Percentiles rank a stretch among this genome's conserved stretches.
Evolutionary conservation across 2,329 filamentous ascomycete species (phyloP).

Genomic region (Exophiala mesophila): DNA sequence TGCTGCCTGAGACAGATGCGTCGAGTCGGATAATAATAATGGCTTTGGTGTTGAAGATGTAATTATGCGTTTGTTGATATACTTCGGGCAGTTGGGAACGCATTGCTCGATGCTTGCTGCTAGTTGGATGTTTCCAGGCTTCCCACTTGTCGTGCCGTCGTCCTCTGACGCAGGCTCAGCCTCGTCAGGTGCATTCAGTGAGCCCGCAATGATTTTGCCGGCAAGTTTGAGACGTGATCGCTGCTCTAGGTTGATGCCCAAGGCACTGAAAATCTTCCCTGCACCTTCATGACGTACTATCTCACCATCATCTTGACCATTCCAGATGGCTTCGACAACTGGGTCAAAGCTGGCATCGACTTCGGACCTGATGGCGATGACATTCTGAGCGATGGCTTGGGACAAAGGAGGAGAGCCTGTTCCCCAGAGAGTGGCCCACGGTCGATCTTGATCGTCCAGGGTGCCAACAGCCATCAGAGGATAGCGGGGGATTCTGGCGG

Average conservation of each 20-base stretch:
- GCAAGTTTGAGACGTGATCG: slow-evolving; percentile 69
- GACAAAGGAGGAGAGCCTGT: slow-evolving; percentile 63
- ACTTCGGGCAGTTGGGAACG: slow-evolving; percentile 59
- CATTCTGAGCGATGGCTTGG: slow-evolving; percentile 52
- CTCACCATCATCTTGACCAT: slow-evolving; percentile 41
- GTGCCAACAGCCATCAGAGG: slow-evolving; percentile 70
- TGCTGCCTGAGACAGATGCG: slow-evolving; percentile 51
- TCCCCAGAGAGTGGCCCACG: slow-evolving; percentile 78
- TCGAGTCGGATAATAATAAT: slow-evolving; percentile 43
- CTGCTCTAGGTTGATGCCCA: slow-evolving; percentile 61
- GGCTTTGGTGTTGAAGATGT: slow-evolving; percentile 51
- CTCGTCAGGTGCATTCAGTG: slow-evolving; percentile 39
- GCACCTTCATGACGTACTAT: slow-evolving; percentile 37
- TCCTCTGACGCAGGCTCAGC: slow-evolving; percentile 25
- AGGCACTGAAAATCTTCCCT: slow-evolving; percentile 53
- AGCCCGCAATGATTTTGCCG: slow-evolving; percentile 64
- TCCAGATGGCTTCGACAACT: slow-evolving; percentile 60
- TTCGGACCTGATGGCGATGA: slow-evolving; percentile 59
- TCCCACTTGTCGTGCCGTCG: slow-evolving; percentile 11
- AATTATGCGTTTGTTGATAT: slow-evolving; percentile 70
- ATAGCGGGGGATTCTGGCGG: slow-evolving; percentile 55
- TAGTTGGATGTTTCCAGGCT: slow-evolving; percentile 48
- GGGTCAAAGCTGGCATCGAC: slow-evolving; percentile 64
- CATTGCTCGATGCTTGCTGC: slow-evolving; percentile 66
- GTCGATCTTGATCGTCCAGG: slow-evolving; percentile 51